These are phyloP conservation scores for Fomitopsis serialis DNA, from an alignment of 768 basidiomycete species.

Conservation along the genomic window DNA sequence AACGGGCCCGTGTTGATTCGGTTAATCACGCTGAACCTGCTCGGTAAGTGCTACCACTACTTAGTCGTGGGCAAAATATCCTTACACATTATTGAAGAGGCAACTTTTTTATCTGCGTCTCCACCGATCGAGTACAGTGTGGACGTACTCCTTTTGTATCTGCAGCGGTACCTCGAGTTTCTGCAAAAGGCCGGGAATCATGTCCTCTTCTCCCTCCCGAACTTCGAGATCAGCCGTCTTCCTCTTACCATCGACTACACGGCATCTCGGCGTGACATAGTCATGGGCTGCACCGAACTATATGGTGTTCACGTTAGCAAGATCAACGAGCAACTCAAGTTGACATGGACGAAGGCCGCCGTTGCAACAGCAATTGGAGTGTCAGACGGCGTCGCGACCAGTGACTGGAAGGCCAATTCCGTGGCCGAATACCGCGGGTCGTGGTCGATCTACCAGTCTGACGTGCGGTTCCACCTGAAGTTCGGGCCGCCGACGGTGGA, in stretches of 20 bases:
- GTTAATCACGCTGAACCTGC: constrained; percentile 11
- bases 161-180: constrained; percentile 17
- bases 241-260: constrained; percentile 18
- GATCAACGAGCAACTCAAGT: constrained; percentile 13
- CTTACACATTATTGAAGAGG: constrained; percentile 1
- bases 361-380: constrained; percentile 2
- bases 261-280: neutral
- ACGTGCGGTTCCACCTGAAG: constrained; percentile 15
- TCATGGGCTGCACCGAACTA: neutral
- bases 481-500: constrained; percentile 18
- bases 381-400: neutral
- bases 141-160: constrained; percentile 8
- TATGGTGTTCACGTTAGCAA: constrained; percentile 8
- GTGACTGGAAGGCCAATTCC: constrained; percentile 2
- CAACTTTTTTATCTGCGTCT: constrained; percentile 3
- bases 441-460: constrained; percentile 4
- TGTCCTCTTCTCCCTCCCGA: constrained; percentile 24
- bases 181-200: constrained; percentile 18
- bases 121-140: neutral
- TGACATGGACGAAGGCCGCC: constrained; percentile 12
- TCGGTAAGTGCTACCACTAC: constrained; percentile 5
- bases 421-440: constrained; percentile 17
- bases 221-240: constrained; percentile 17
- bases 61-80: neutral
- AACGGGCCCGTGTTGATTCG: constrained; percentile 7